phyloP scores from a whole-genome alignment of 345 rosid species.

The Pugionium cornutum region DNA sequence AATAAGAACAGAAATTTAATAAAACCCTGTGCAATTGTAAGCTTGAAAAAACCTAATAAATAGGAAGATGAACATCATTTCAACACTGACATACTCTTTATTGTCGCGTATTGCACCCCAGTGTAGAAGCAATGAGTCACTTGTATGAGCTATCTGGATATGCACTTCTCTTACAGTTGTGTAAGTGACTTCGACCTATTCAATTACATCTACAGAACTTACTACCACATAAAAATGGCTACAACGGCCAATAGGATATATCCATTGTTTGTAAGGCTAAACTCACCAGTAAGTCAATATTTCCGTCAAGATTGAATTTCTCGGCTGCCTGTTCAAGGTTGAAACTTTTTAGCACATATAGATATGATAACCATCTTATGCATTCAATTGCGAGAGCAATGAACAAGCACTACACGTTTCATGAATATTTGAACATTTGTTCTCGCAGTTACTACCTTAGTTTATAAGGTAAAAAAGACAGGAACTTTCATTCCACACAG shows the following conservation, averaged over 20 bases:
- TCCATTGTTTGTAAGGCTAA: conserved; percentile 19
- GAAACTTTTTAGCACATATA: conserved; percentile 33
- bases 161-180: conserved; percentile 49
- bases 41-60: not conserved
- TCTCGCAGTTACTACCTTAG: not conserved
- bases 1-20: conserved; percentile 4
- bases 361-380: conserved; percentile 26
- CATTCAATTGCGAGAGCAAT: conserved; percentile 8
- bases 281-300: conserved; percentile 77
- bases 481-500: conserved; percentile 5
- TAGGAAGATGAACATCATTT: conserved; percentile 15
- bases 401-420: conserved; percentile 12
- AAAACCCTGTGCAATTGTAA: conserved; percentile 2
- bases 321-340: conserved; percentile 57
- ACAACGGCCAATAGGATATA: conserved; percentile 19
- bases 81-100: conserved; percentile 58
- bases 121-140: conserved; percentile 78
- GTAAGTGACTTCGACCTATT: conserved; percentile 67
- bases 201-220: conserved; percentile 30
- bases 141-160: conserved; percentile 57
- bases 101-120: conserved; percentile 82
- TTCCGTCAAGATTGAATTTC: conserved; percentile 78
- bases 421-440: not conserved
- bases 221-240: conserved; percentile 21
- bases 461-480: conserved; percentile 9